phyloP scores from a whole-genome alignment of 805 yeast species.

The Tetrapisispora nanseiensis region DNA sequence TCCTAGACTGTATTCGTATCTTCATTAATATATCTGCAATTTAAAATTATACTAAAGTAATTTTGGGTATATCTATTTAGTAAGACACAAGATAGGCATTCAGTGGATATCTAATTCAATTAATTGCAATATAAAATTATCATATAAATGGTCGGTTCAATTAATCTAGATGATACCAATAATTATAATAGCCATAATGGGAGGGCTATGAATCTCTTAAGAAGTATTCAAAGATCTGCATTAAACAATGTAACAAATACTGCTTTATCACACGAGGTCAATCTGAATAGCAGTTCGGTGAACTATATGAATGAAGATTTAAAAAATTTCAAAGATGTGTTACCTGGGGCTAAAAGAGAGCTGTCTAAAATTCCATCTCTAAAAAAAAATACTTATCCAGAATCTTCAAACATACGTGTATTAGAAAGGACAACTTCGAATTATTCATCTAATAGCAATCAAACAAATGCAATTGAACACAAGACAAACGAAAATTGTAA shows the following conservation, averaged over 20 bases:
- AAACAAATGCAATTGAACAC: neutral
- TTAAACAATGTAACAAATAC: slow-evolving; percentile 30
- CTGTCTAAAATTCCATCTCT: slow-evolving; percentile 12
- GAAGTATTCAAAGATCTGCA: slow-evolving; percentile 26
- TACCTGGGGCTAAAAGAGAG: slow-evolving; percentile 13
- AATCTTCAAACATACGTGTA: neutral
- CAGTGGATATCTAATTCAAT: too few relatives aligned
- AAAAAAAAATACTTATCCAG: slow-evolving; percentile 4
- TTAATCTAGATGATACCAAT: slow-evolving; percentile 8
- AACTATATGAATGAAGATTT: slow-evolving; percentile 9
- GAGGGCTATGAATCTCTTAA: slow-evolving; percentile 15
- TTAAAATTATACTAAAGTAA: too few relatives aligned
- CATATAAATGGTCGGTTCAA: slow-evolving; percentile 9
- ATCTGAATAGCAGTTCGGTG: slow-evolving; percentile 6
- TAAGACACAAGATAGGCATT: too few relatives aligned
- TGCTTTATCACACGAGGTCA: slow-evolving; percentile 18
- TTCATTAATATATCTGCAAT: too few relatives aligned
- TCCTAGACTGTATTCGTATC: too few relatives aligned
- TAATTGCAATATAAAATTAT: too few relatives aligned
- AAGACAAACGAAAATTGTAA: neutral
- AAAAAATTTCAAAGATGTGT: slow-evolving; percentile 13
- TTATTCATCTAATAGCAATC: neutral
- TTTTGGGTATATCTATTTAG: too few relatives aligned
- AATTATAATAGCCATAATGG: slow-evolving; percentile 10
- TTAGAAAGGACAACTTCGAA: neutral